Conservation (phyloP, 2,329 filamentous ascomycete species). For the Lecanoromycetidae sp. region DNA sequence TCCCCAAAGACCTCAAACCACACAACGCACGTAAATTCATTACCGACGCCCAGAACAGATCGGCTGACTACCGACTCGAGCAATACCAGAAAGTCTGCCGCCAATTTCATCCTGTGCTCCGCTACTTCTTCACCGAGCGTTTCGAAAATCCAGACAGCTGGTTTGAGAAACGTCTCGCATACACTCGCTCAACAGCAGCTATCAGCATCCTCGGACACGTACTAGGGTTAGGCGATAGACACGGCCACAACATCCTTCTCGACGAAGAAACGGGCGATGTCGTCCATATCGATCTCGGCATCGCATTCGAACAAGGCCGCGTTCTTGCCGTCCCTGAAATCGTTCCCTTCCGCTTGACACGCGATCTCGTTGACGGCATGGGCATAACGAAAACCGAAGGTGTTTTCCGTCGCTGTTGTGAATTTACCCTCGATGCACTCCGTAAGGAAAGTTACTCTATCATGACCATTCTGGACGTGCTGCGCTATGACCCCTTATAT, state of each 20-base stretch:
- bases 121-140: conserved; percentile 92
- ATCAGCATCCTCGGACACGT: conserved; percentile 93
- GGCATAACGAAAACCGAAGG: conserved; percentile 90
- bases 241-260: conserved; percentile 92
- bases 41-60: conserved; percentile 55
- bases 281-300: conserved; percentile 91
- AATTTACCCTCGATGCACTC: conserved; percentile 89
- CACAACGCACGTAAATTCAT: conserved; percentile 70
- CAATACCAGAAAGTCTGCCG: conserved; percentile 68
- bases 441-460: conserved; percentile 94
- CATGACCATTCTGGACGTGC: conserved; percentile 94
- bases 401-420: conserved; percentile 93
- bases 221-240: conserved; percentile 81
- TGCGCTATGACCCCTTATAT: conserved; percentile 95
- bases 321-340: conserved; percentile 92
- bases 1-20: conserved; percentile 70
- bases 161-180: conserved; percentile 80
- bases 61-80: conserved; percentile 57
- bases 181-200: conserved; percentile 83
- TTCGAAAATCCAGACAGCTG: conserved; percentile 92
- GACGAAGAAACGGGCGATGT: conserved; percentile 84
- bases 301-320: conserved; percentile 92
- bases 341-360: conserved; percentile 86
- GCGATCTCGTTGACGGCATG: conserved; percentile 95
- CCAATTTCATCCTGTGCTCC: conserved; percentile 82